phyloP scores from a whole-genome alignment of 2,329 filamentous ascomycete genomes.

The Paecilomyces dactylethromorphus region DNA sequence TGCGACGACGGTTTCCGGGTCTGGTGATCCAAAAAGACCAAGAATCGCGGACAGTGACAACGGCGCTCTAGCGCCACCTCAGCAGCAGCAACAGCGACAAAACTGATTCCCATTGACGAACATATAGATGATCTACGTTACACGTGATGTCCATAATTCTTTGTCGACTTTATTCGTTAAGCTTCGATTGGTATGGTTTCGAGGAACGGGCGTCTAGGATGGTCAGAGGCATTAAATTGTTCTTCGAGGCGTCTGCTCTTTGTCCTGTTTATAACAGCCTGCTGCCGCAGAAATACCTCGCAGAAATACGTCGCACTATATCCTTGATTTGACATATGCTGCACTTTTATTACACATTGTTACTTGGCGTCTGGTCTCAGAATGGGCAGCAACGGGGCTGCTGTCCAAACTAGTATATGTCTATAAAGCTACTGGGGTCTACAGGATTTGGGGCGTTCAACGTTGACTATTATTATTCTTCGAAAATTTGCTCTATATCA shows the following conservation, averaged over 20 bases:
- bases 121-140: background rate
- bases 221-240: background rate
- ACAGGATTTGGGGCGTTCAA: background rate
- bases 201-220: background rate
- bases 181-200: background rate
- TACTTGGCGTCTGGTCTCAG: background rate
- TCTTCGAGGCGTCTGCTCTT: too few species aligned
- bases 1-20: conserved; percentile 14
- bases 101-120: background rate
- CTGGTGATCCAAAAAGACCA: conserved; percentile 26
- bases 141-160: background rate
- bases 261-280: too few species aligned
- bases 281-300: too few species aligned
- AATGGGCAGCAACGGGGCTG: background rate
- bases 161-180: background rate
- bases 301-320: too few species aligned
- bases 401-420: background rate
- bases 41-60: conserved; percentile 14
- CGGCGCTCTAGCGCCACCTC: conserved; percentile 9
- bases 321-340: background rate
- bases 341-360: background rate
- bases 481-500: background rate
- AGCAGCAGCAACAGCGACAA: conserved; percentile 11
- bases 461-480: background rate
- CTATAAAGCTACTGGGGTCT: background rate